These are phyloP conservation scores for Neofusicoccum parvum DNA, from an alignment of 2,329 filamentous ascomycete species.

Conservation along the genomic window DNA sequence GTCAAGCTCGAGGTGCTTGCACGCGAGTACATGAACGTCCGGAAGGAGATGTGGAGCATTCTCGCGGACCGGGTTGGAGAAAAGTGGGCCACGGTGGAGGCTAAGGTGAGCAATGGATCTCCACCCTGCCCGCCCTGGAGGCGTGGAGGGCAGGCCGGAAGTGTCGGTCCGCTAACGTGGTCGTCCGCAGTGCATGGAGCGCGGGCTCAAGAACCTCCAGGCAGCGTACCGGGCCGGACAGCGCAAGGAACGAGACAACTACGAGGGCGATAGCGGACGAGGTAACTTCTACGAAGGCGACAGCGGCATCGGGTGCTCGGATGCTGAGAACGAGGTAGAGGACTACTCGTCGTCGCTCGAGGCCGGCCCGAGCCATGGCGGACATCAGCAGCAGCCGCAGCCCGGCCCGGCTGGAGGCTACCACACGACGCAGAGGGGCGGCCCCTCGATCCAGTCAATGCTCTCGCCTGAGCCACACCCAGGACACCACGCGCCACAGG, in stretches of 20 bases:
- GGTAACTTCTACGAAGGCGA: constrained; percentile 58
- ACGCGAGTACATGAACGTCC: constrained; percentile 75
- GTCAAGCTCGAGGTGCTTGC: constrained; percentile 74
- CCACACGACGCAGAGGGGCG: constrained; percentile 30
- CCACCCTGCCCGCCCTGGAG: not conserved
- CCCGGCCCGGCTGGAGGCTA: constrained; percentile 3
- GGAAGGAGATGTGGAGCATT: constrained; percentile 79
- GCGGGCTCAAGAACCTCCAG: constrained; percentile 79
- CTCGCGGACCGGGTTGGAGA: constrained; percentile 65
- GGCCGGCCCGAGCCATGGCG: constrained; percentile 9
- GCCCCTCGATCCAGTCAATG: constrained; percentile 44
- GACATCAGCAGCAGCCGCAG: constrained; percentile 60
- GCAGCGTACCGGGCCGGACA: constrained; percentile 67
- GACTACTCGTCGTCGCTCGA: constrained; percentile 25
- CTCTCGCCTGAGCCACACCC: constrained; percentile 29
- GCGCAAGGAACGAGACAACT: constrained; percentile 63
- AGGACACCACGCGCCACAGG: constrained; percentile 1
- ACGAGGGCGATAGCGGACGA: constrained; percentile 29
- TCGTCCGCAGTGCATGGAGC: constrained; percentile 71
- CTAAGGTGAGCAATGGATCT: constrained; percentile 63
- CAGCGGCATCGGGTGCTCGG: constrained; percentile 65
- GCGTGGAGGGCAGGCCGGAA: too few relatives aligned
- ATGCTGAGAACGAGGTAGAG: constrained; percentile 47
- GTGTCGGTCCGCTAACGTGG: constrained; percentile 43
- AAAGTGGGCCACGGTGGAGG: constrained; percentile 70